Evolutionary conservation across 2,329 filamentous ascomycete genomes (phyloP).

Genomic region (Hymenoscyphus fructigenus): DNA sequence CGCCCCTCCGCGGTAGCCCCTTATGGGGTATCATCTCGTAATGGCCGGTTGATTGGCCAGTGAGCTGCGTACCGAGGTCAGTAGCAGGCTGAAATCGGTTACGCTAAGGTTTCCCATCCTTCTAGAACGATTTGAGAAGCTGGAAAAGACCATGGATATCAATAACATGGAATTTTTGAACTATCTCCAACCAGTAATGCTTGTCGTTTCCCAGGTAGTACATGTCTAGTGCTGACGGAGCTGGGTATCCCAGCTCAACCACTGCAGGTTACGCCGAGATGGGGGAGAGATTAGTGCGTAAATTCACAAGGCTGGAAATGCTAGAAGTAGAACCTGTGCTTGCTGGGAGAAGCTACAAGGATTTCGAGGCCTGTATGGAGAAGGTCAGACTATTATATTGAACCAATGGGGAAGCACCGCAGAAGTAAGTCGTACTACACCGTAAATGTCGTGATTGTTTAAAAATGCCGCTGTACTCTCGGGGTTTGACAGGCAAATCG

Average conservation of each 20-base stretch:
- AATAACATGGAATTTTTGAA: background rate
- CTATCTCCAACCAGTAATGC: background rate
- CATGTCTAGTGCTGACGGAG: background rate
- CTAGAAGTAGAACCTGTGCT: too few relatives aligned
- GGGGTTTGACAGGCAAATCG: background rate
- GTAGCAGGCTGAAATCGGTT: background rate
- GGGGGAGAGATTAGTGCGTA: background rate
- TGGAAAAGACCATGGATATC: slow-evolving; percentile 4
- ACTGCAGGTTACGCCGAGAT: background rate
- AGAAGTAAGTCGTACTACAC: background rate
- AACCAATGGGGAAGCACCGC: background rate
- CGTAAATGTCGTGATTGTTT: background rate
- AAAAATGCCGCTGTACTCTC: background rate
- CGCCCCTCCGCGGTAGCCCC: background rate
- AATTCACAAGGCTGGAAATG: background rate
- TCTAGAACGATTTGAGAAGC: slow-evolving; percentile 2
- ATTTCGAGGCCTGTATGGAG: background rate
- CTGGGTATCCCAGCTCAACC: background rate
- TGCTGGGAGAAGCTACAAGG: too few relatives aligned
- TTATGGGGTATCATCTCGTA: background rate
- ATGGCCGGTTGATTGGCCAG: background rate
- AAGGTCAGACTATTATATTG: background rate
- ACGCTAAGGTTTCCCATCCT: background rate
- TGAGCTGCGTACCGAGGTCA: background rate
- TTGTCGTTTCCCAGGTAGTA: background rate